Conservation (phyloP, 805 yeast genomes). For the Yamadazyma scolyti region DNA sequence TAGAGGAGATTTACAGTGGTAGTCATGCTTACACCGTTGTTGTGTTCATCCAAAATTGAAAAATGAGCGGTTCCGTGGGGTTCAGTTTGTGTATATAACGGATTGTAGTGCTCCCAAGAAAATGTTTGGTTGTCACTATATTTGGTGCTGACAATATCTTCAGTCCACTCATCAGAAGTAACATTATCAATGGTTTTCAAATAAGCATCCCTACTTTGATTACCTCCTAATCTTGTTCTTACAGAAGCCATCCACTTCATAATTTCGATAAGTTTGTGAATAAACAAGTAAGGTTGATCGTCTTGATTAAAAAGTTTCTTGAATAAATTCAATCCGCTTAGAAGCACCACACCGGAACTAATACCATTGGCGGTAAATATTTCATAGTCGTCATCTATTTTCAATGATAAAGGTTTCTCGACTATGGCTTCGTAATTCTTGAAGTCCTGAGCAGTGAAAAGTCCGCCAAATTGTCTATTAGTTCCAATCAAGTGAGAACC, state of each 20-base stretch:
- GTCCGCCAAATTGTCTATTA: slow-evolving; percentile 59
- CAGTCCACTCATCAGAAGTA: slow-evolving; percentile 55
- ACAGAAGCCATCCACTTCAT: slow-evolving; percentile 95
- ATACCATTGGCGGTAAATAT: slow-evolving; percentile 59
- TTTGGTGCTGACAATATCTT: slow-evolving; percentile 37
- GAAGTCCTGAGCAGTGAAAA: slow-evolving; percentile 64
- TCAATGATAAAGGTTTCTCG: slow-evolving; percentile 37
- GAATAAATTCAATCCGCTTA: slow-evolving; percentile 70
- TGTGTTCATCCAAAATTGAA: slow-evolving; percentile 67
- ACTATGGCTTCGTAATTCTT: slow-evolving; percentile 51
- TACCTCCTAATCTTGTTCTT: slow-evolving; percentile 81
- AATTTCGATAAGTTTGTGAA: slow-evolving; percentile 72
- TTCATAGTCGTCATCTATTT: slow-evolving; percentile 18
- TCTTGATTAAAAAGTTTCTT: slow-evolving; percentile 27
- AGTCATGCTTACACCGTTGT: slow-evolving; percentile 82
- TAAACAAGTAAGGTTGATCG: slow-evolving; percentile 29
- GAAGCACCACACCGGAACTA: slow-evolving; percentile 78
- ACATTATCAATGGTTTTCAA: slow-evolving; percentile 36
- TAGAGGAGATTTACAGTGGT: slow-evolving; percentile 82
- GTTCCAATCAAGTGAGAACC: slow-evolving; percentile 55
- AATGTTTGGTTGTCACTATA: slow-evolving; percentile 57
- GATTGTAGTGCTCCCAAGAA: slow-evolving; percentile 72
- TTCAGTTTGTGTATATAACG: slow-evolving; percentile 71
- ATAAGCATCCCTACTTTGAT: slow-evolving; percentile 7
- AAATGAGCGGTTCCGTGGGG: slow-evolving; percentile 91